Percentiles rank a stretch among this genome's conserved stretches.
phyloP scores from a whole-genome alignment of 352 stramenopile species.

The Phytophthora megakarya region DNA sequence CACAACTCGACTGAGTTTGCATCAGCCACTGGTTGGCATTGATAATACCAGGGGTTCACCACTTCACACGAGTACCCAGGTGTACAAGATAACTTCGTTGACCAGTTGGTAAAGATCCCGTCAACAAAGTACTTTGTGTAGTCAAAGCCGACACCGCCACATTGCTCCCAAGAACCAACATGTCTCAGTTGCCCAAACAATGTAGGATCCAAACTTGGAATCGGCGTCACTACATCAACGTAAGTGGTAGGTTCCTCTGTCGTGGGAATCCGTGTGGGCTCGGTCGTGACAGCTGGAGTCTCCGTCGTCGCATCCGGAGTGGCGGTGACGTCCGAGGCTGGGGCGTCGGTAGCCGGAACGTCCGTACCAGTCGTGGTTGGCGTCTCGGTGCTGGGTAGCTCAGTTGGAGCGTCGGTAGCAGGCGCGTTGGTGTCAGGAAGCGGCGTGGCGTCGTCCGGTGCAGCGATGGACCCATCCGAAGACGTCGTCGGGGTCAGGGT shows the following conservation, averaged over 20 bases:
- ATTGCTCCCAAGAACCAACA: conserved; percentile 33
- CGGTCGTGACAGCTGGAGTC: background rate
- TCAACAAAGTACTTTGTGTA: conserved; percentile 33
- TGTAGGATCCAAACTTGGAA: background rate
- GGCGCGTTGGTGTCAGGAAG: background rate
- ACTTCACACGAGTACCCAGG: conserved; percentile 39
- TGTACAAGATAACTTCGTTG: conserved; percentile 29
- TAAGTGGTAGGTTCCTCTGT: background rate
- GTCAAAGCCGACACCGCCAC: conserved; percentile 37
- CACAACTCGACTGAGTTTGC: conserved; percentile 26
- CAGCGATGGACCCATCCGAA: background rate
- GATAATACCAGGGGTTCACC: conserved; percentile 43
- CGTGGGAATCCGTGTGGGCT: background rate
- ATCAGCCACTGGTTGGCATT: conserved; percentile 31
- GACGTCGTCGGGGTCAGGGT: background rate
- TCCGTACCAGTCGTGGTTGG: background rate
- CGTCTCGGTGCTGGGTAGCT: background rate
- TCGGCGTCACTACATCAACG: background rate
- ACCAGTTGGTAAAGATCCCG: conserved; percentile 10
- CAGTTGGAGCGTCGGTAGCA: background rate
- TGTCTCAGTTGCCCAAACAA: background rate
- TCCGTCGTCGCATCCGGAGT: conserved; percentile 6
- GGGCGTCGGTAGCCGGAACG: background rate
- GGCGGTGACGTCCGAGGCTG: background rate
- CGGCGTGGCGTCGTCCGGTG: background rate